phyloP scores from a whole-genome alignment of 768 basidiomycete genomes.

The Boletellus emodensis region DNA sequence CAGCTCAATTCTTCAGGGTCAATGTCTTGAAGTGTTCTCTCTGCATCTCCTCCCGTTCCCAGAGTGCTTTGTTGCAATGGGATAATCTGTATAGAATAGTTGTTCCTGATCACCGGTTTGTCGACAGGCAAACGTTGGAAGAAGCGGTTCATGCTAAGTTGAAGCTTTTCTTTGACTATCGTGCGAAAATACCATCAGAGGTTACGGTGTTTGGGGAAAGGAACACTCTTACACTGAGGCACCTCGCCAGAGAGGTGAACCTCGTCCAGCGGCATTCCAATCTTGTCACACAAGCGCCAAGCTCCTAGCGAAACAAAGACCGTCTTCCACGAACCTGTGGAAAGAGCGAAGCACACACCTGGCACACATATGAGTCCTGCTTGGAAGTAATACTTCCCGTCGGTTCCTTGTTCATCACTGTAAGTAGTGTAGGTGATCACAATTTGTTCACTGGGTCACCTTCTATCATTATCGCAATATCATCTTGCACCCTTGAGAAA shows the following conservation, averaged over 20 bases:
- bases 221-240: conserved; percentile 56
- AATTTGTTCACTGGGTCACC: conserved; percentile 27
- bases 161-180: conserved; percentile 60
- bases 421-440: conserved; percentile 1
- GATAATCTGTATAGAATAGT: conserved; percentile 51
- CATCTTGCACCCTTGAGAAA: conserved; percentile 47
- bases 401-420: conserved; percentile 41
- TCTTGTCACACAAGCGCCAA: conserved; percentile 80
- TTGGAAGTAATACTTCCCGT: conserved; percentile 74
- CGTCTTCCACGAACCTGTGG: not conserved
- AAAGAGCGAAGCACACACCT: conserved; percentile 38
- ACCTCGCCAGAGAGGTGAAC: conserved; percentile 66
- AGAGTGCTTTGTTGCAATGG: conserved; percentile 14
- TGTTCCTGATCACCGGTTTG: conserved; percentile 71
- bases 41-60: conserved; percentile 1
- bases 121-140: conserved; percentile 63
- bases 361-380: conserved; percentile 67
- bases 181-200: not conserved
- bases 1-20: conserved; percentile 70
- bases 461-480: conserved; percentile 60
- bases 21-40: conserved; percentile 24
- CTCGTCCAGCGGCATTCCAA: conserved; percentile 67
- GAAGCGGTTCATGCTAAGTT: conserved; percentile 64
- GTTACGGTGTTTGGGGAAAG: not conserved
- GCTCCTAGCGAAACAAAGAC: conserved; percentile 45